phyloP scores from a whole-genome alignment of 2,329 filamentous ascomycete species.

The Cladophialophora chaetospira region DNA sequence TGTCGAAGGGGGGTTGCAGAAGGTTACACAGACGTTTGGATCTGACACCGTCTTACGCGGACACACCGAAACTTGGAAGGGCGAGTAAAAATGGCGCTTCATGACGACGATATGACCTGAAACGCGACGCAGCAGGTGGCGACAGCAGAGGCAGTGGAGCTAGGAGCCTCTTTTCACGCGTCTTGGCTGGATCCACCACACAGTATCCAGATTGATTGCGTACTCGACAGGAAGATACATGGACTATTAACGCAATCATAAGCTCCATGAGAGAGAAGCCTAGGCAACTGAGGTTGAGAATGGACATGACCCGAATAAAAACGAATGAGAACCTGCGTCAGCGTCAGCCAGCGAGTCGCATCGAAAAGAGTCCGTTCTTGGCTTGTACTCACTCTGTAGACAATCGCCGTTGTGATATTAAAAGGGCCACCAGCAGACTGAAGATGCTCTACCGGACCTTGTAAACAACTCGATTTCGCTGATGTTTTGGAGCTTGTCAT shows the following conservation, averaged over 20 bases:
- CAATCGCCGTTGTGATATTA: too few relatives aligned
- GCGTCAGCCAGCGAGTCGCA: too few relatives aligned
- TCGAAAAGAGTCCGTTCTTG: too few relatives aligned
- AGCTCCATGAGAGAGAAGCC: neutral
- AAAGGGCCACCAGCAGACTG: too few relatives aligned
- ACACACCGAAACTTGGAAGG: neutral
- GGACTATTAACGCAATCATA: neutral
- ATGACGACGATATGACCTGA: neutral
- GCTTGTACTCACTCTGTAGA: too few relatives aligned
- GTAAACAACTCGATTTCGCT: neutral
- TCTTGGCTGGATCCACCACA: slow-evolving; percentile 4
- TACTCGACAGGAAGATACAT: neutral
- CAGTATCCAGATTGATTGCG: neutral
- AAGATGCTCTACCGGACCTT: slow-evolving; percentile 6
- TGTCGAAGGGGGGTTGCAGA: neutral
- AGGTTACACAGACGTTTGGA: slow-evolving; percentile 5
- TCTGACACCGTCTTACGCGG: slow-evolving; percentile 1
- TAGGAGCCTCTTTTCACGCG: neutral
- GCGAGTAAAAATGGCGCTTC: slow-evolving; percentile 2
- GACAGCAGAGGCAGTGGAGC: slow-evolving; percentile 12
- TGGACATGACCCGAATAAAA: neutral
- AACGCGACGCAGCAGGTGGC: slow-evolving; percentile 4
- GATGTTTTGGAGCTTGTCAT: neutral
- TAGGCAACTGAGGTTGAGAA: neutral
- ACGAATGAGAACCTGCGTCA: too few relatives aligned